A percentile compares a stretch with the other conserved stretches of the same genome.
Conservation (phyloP, 805 yeast species). For the Dipodascus albidus region DNA sequence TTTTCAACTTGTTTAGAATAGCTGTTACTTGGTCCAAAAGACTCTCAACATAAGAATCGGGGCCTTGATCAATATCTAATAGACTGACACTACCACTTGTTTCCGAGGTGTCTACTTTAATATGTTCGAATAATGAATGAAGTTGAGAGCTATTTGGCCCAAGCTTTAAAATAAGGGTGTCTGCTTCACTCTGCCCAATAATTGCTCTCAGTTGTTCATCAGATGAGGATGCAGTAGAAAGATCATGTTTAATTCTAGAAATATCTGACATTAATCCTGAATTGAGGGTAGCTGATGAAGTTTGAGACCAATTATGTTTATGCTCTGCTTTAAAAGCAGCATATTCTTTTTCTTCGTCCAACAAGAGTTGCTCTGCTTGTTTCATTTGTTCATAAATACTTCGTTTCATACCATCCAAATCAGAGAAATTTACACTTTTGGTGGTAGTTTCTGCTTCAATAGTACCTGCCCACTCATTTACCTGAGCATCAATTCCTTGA, state of each 20-base stretch:
- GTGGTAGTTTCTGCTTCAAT: constrained; percentile 18
- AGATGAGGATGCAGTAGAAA: constrained; percentile 29
- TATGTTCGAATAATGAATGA: constrained; percentile 21
- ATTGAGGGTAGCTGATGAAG: constrained; percentile 24
- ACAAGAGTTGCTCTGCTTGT: constrained; percentile 17
- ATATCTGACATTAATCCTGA: constrained; percentile 19
- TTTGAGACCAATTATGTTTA: constrained; percentile 31
- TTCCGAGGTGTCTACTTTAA: constrained; percentile 4
- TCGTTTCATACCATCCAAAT: constrained; percentile 21
- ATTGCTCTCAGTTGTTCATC: constrained; percentile 48
- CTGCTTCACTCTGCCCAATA: constrained; percentile 32
- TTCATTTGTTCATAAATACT: constrained; percentile 20
- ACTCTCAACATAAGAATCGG: constrained; percentile 22
- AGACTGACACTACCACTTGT: constrained; percentile 30
- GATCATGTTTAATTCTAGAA: constrained; percentile 23
- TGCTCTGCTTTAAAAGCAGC: constrained; percentile 25
- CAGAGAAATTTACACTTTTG: constrained; percentile 19
- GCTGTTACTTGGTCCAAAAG: constrained; percentile 42
- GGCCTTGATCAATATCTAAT: constrained; percentile 55
- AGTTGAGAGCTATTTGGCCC: constrained; percentile 35
- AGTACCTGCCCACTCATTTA: constrained; percentile 30
- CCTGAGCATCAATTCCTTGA: constrained; percentile 29
- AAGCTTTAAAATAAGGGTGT: constrained; percentile 32
- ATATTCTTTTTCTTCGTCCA: constrained; percentile 28
- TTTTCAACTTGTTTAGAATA: constrained; percentile 47